Evolutionary conservation across 2,329 filamentous ascomycete genomes (phyloP).

Genomic region (Trichoderma atrobrunneum): DNA sequence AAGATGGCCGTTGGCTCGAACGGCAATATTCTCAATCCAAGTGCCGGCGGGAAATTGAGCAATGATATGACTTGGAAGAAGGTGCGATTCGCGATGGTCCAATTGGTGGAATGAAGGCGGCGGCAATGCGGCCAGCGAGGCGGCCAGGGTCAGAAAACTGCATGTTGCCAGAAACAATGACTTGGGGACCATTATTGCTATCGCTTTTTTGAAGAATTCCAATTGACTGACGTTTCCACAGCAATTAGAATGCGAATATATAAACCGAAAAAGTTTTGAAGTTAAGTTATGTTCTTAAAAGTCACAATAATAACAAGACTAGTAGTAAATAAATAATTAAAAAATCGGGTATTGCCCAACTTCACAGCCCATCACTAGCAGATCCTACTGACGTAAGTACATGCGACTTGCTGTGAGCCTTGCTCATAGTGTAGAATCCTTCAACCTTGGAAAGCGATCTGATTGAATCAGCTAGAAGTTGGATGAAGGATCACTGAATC

Average conservation of each 20-base stretch:
- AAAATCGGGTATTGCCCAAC: neutral
- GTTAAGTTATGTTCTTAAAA: neutral
- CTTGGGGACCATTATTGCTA: neutral
- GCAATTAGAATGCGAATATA: neutral
- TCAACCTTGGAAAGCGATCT: neutral
- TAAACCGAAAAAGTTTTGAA: neutral
- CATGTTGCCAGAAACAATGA: neutral
- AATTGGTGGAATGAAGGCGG: neutral
- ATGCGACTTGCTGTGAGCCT: neutral
- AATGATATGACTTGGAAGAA: neutral
- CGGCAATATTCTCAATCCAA: neutral
- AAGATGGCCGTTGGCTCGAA: neutral
- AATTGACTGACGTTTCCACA: neutral
- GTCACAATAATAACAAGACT: neutral
- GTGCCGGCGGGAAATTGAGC: neutral
- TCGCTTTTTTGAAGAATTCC: neutral
- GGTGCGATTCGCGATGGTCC: neutral
- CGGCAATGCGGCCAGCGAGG: neutral
- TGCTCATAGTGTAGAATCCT: neutral
- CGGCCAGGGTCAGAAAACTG: neutral
- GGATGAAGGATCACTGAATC: neutral
- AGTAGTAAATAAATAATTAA: too few species aligned
- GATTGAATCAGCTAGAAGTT: neutral
- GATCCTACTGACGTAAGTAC: neutral
- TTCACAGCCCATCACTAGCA: neutral